Evolutionary conservation across 345 rosid genomes (phyloP), one percentile per base, ranked within the genome.

Genomic region (Eucalyptus curtisii): DNA sequence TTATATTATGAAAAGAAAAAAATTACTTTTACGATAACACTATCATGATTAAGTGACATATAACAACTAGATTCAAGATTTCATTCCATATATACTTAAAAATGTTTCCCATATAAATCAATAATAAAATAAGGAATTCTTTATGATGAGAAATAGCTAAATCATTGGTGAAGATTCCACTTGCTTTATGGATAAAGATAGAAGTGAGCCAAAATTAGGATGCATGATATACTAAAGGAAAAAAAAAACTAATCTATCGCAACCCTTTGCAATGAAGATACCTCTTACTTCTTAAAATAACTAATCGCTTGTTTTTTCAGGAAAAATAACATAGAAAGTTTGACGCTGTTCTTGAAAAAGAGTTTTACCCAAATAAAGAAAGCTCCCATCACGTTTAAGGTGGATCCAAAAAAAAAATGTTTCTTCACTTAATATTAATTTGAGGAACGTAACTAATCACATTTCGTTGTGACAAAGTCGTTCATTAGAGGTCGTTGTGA

Each of bases 401-500:
- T 55, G 61, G 61, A 55, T 4, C 30, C 61, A 55, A 55, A 24
- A 52, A 15, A 15, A 52, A 52, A 22, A 22, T 24, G 13, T 4
- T 55, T 55, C 61, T 55, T 55, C 61, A 24, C 12, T 22, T 55
- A 55, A 55, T 52, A 52, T 4, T 24, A 10, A 55, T 55, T 55
- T 55, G 61, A 24, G 13, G 61, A 24, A 55, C 0, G 0, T 55
- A 55, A 55, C 2, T 55, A 0, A 55, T 55, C 0, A 55, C 30
- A 55, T 55, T 55, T 55, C 3, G 61, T 24, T 55, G 61, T 0
- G 30, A 24, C 30, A 24, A 55, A 55, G 61, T 55, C 61, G 10
- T 55, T 55, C 13, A 24, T 55, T 55, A 22, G 68, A 13, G 33
- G 20, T 64, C 2, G 2, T 64, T 64, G 37, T 14, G 76, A n/a